These are phyloP conservation scores for Ophiobolus disseminans DNA, from an alignment of 2,329 filamentous ascomycete species.

Conservation along the genomic window DNA sequence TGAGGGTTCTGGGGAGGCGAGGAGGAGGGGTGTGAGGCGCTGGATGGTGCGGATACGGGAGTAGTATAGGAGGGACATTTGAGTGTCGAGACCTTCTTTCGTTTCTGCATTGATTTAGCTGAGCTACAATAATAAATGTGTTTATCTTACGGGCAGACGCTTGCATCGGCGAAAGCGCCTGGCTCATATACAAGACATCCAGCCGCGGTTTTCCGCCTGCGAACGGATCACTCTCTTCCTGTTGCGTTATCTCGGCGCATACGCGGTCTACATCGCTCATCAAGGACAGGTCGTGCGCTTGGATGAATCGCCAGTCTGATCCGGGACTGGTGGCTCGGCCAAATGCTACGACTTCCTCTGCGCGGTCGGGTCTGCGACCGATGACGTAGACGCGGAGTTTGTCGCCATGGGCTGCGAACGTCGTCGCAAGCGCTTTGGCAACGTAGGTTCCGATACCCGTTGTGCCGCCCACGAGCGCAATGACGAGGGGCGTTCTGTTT, in stretches of 20 bases:
- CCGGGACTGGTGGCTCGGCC: slow-evolving; percentile 35
- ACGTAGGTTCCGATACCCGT: slow-evolving; percentile 37
- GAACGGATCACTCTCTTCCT: slow-evolving; percentile 31
- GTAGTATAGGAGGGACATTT: slow-evolving; percentile 45
- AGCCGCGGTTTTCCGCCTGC: slow-evolving; percentile 32
- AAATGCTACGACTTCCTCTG: slow-evolving; percentile 36
- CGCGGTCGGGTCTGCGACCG: slow-evolving; percentile 47
- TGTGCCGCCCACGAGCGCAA: slow-evolving; percentile 30
- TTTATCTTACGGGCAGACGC: slow-evolving; percentile 55
- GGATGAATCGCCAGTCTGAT: slow-evolving; percentile 46
- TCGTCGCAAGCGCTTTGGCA: slow-evolving; percentile 22
- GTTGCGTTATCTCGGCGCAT: slow-evolving; percentile 32
- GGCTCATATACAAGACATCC: slow-evolving; percentile 45
- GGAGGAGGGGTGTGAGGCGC: slow-evolving; percentile 48
- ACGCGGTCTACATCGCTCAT: slow-evolving; percentile 46
- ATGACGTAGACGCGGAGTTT: slow-evolving; percentile 53
- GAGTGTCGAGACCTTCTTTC: slow-evolving; percentile 47
- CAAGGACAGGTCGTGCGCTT: slow-evolving; percentile 39
- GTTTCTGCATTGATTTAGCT: slow-evolving; percentile 50
- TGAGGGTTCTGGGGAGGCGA: slow-evolving; percentile 21
- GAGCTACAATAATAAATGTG: slow-evolving; percentile 6
- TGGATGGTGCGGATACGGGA: slow-evolving; percentile 49
- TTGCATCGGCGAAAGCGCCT: slow-evolving; percentile 33
- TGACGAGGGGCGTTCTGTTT: slow-evolving; percentile 26
- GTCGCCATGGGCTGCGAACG: slow-evolving; percentile 22